phyloP scores from a whole-genome alignment of 169 alveolate species.

The Plasmodium blacklocki region DNA sequence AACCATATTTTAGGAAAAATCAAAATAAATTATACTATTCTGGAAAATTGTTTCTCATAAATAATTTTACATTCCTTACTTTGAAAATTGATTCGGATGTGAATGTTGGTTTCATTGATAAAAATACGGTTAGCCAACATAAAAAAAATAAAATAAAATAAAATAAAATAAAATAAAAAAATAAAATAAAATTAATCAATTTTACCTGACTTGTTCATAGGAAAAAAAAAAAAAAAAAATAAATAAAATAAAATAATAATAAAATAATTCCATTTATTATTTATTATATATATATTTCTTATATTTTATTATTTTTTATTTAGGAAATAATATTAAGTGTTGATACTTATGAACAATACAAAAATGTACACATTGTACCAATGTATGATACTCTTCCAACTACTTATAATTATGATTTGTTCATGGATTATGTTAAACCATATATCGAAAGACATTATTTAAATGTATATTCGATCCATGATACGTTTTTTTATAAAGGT shows the following conservation, averaged over 20 bases:
- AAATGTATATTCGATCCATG: constrained; percentile 79
- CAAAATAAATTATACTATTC: constrained; percentile 37
- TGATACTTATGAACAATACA: constrained; percentile 78
- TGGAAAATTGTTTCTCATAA: constrained; percentile 35
- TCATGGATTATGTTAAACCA: constrained; percentile 79
- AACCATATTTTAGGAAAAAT: constrained; percentile 51
- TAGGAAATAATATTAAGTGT: constrained; percentile 50
- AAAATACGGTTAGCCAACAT: constrained; percentile 15
- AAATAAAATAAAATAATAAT: too few relatives aligned
- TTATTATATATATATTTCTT: not conserved
- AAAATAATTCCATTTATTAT: too few relatives aligned
- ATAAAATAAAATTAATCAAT: too few relatives aligned
- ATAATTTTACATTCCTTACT: constrained; percentile 43
- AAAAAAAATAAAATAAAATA: too few relatives aligned
- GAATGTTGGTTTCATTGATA: constrained; percentile 49
- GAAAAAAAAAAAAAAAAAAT: too few relatives aligned
- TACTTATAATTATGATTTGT: constrained; percentile 78
- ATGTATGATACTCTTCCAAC: constrained; percentile 81
- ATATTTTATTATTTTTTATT: not conserved
- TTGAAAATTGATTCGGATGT: constrained; percentile 38
- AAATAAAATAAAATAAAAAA: too few relatives aligned
- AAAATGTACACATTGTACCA: constrained; percentile 79
- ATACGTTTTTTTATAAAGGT: constrained; percentile 81
- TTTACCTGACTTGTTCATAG: too few relatives aligned
- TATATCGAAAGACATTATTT: constrained; percentile 79